Percentiles rank a stretch among this genome's conserved stretches.
phyloP scores from a whole-genome alignment of 2,329 filamentous ascomycete genomes.

The Xenosphaeropsis pyriputrescens region DNA sequence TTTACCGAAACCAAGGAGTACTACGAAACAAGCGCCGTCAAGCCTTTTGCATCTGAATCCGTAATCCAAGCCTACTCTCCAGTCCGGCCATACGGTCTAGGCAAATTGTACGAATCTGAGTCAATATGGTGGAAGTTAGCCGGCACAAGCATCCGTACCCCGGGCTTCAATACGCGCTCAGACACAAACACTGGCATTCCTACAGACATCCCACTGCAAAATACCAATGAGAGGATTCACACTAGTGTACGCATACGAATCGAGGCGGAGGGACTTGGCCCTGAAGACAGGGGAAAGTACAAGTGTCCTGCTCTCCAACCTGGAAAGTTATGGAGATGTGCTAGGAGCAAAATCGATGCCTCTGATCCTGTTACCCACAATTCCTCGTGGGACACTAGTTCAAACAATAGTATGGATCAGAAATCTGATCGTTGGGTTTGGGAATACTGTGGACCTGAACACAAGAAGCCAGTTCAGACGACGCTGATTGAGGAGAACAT shows the following conservation, averaged over 20 bases:
- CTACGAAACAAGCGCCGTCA: constrained; percentile 6
- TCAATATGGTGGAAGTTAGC: no score
- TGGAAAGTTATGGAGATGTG: constrained; percentile 11
- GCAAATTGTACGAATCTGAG: constrained; percentile 1
- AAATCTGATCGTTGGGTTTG: constrained; percentile 32
- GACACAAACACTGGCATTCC: constrained; percentile 22
- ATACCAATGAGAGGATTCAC: constrained; percentile 23
- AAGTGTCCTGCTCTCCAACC: constrained; percentile 24
- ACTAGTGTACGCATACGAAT: constrained; percentile 17
- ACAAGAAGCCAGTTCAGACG: constrained; percentile 22
- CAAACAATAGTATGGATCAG: constrained; percentile 10
- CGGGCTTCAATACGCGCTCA: constrained; percentile 21
- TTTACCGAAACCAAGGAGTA: background rate
- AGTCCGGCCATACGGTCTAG: constrained; percentile 19
- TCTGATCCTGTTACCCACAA: constrained; percentile 21
- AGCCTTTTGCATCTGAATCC: constrained; percentile 27
- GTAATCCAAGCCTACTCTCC: constrained; percentile 32
- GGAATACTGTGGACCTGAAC: constrained; percentile 32
- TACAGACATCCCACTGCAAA: constrained; percentile 19
- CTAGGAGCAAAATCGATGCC: constrained; percentile 9
- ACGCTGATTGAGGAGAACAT: constrained; percentile 36
- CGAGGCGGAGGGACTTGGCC: constrained; percentile 18
- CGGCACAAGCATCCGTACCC: constrained; percentile 10
- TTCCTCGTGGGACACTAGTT: constrained; percentile 10
- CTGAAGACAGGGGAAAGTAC: constrained; percentile 27